Base-by-base conservation (phyloP, 129 eudicot genomes). In the Flaveria brownii region DNA sequence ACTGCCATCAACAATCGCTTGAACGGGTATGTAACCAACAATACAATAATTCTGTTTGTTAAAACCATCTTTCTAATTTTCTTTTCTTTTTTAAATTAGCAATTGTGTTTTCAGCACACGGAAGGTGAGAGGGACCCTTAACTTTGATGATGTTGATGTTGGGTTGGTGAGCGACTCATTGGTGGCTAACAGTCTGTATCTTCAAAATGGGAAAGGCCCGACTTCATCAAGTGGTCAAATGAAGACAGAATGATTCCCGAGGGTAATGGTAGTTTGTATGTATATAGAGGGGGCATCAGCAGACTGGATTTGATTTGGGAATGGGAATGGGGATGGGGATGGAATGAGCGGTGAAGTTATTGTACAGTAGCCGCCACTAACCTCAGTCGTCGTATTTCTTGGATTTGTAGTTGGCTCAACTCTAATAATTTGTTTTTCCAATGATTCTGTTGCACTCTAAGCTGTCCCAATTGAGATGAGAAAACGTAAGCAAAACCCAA, bases 141-240 rank as follows among this genome's bases (percentile, higher is more conserved):
- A 87, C 49, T 95, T 91, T 66, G 97, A 94, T 18, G 92, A 87
- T 25, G 93, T 78, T 39, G 94, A 90, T 75, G 96, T 85, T 16
- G 99, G 99, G 61, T 77, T 95, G 84, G 99, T 95, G 46, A 95
- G 96, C 6, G 99, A 95, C 86, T 89, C 96, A 1, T 64, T 91
- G 75, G 99, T 91, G 65, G 99, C 99, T 9, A 86, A 95, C 70
- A 89, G 94, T 64, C 87, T 95, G 41, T 86, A 79, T 78, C 88
- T 90, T 55, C 97, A 85, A 68, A 93, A 90, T 33, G 96, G 97
- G 46, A 80, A 80, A 66, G 71, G 75, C 36, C 82, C 71, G n/a
- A 80, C 88, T 4, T 75, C 92, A 45, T 78, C 97, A 13, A 71
- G 49, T 42, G 63, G 70, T 59, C 85, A 88, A 23, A 13, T 85